Percentiles rank a stretch among this genome's conserved stretches.
phyloP scores from a whole-genome alignment of 1,284 basidiomycete species.

The Ceratobasidium sp. region DNA sequence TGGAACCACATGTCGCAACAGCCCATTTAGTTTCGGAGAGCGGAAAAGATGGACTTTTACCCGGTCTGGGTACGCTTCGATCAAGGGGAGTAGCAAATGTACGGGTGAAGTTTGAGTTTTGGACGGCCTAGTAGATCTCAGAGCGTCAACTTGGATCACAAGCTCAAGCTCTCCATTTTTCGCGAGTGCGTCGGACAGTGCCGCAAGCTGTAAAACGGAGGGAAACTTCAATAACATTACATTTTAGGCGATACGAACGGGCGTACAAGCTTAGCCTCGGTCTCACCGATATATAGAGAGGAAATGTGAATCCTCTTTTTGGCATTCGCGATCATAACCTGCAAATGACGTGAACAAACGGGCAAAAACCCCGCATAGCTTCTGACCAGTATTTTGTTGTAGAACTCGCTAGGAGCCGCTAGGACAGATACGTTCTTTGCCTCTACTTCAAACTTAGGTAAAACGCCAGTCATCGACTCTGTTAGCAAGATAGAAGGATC shows the following conservation, averaged over 20 bases:
- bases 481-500: conserved; percentile 3
- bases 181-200: conserved; percentile 69
- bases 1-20: conserved; percentile 82
- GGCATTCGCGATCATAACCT: conserved; percentile 81
- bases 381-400: conserved; percentile 56
- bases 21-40: conserved; percentile 83
- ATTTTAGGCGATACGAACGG: conserved; percentile 4
- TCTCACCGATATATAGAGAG: conserved; percentile 81
- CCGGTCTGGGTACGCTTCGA: conserved; percentile 76
- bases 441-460: conserved; percentile 46
- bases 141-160: conserved; percentile 85
- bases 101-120: conserved; percentile 65
- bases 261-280: conserved; percentile 74
- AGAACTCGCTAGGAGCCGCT: conserved; percentile 58
- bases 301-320: conserved; percentile 84
- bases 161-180: conserved; percentile 72
- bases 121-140: conserved; percentile 85
- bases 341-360: conserved; percentile 18
- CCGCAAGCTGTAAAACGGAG: conserved; percentile 66
- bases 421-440: conserved; percentile 54
- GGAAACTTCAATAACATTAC: conserved; percentile 14
- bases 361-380: background rate
- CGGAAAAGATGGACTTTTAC: conserved; percentile 85
- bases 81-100: conserved; percentile 76
- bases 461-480: conserved; percentile 32